Percentiles rank a stretch among this genome's conserved stretches.
Conservation (phyloP, 2,329 filamentous ascomycete species). For the Aspergillus candidus region DNA sequence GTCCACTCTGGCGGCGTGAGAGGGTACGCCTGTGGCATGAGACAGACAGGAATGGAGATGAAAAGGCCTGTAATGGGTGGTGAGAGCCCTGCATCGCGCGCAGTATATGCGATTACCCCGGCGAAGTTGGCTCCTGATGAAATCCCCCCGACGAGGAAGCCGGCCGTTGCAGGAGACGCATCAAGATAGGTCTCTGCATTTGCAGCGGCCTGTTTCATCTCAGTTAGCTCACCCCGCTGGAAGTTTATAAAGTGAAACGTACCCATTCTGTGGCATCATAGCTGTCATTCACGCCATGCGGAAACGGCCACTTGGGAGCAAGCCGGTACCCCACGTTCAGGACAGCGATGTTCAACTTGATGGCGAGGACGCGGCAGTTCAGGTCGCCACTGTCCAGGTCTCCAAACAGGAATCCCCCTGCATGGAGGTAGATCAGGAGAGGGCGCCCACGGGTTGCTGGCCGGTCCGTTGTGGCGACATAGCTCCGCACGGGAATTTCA, state of each 20-base stretch:
- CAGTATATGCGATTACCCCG: slow-evolving; percentile 41
- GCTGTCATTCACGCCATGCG: slow-evolving; percentile 44
- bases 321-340: slow-evolving; percentile 49
- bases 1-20: no score
- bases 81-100: slow-evolving; percentile 31
- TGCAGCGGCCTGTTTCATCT: no score
- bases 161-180: slow-evolving; percentile 19
- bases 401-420: slow-evolving; percentile 43
- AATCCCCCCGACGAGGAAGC: slow-evolving; percentile 48
- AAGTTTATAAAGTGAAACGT: background rate
- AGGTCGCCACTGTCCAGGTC: slow-evolving; percentile 39
- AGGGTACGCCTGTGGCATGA: slow-evolving; percentile 38
- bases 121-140: slow-evolving; percentile 50
- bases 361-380: slow-evolving; percentile 36
- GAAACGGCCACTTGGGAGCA: slow-evolving; percentile 48
- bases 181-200: no score
- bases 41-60: slow-evolving; percentile 44
- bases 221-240: background rate
- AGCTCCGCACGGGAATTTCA: slow-evolving; percentile 9
- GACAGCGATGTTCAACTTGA: slow-evolving; percentile 36
- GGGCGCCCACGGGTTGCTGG: no score
- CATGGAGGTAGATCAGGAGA: slow-evolving; percentile 27
- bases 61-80: slow-evolving; percentile 43
- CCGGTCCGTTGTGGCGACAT: slow-evolving; percentile 3
- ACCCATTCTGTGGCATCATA: slow-evolving; percentile 44